Percentiles rank a stretch among this genome's conserved stretches.
These are phyloP conservation scores for Fereydounia khargensis DNA, from an alignment of 1,284 basidiomycete species.

Conservation along the genomic window DNA sequence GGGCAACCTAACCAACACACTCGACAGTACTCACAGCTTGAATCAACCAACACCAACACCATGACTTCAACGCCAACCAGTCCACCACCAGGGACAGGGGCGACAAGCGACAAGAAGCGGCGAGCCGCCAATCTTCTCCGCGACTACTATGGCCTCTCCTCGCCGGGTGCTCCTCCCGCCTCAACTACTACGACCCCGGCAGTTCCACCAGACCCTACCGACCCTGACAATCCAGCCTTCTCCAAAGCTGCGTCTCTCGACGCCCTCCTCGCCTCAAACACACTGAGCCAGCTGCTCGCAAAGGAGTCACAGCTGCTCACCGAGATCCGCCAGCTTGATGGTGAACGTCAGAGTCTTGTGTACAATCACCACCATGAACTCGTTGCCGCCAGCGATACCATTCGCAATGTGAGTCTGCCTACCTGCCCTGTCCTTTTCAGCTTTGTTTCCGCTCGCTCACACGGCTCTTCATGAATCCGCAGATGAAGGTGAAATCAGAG, in stretches of 20 bases:
- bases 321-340: constrained; percentile 78
- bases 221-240: neutral
- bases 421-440: neutral
- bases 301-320: constrained; percentile 37
- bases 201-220: neutral
- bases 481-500: constrained; percentile 37
- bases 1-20: no score
- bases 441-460: no score
- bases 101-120: no score
- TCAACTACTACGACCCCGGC: no score
- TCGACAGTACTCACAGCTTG: no score
- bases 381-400: constrained; percentile 86
- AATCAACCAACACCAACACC: no score
- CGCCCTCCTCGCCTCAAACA: constrained; percentile 18
- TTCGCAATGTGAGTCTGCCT: constrained; percentile 66
- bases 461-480: neutral
- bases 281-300: constrained; percentile 32
- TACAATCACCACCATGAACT: constrained; percentile 94
- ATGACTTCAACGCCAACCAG: no score
- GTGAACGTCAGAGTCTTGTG: constrained; percentile 82
- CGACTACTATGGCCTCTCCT: constrained; percentile 46
- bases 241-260: constrained; percentile 7
- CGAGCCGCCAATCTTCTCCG: constrained; percentile 31
- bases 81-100: no score
- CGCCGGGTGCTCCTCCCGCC: constrained; percentile 4